phyloP scores from a whole-genome alignment of 148 eudicot species.

The Polygonum maritimum region DNA sequence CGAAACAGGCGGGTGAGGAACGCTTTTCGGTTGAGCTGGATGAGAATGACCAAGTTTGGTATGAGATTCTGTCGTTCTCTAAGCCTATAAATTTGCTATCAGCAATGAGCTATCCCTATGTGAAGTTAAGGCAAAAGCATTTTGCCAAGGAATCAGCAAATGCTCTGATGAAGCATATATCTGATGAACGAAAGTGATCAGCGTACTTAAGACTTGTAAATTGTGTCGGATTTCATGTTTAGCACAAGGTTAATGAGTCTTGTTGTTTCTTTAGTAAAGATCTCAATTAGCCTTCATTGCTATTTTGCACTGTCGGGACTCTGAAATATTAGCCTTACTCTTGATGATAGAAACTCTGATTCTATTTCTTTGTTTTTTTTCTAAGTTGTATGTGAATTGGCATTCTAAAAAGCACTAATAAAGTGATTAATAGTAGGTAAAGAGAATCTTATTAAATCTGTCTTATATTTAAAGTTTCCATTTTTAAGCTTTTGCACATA shows the following conservation, averaged over 20 bases:
- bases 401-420: too few species aligned
- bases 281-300: too few species aligned
- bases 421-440: too few species aligned
- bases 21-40: conserved; percentile 81
- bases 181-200: conserved; percentile 18
- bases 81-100: conserved; percentile 78
- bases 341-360: too few species aligned
- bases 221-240: neutral
- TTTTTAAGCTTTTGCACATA: too few species aligned
- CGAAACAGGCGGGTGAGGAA: conserved; percentile 81
- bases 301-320: too few species aligned
- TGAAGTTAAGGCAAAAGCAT: conserved; percentile 57
- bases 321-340: too few species aligned
- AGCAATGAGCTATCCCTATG: conserved; percentile 70
- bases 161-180: conserved; percentile 58
- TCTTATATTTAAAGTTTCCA: too few species aligned
- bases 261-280: too few species aligned
- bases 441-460: too few species aligned
- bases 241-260: neutral
- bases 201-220: neutral
- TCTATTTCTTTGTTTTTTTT: too few species aligned
- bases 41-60: conserved; percentile 80
- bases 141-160: conserved; percentile 57
- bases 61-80: conserved; percentile 83
- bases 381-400: too few species aligned